Evolutionary conservation across 352 stramenopile genomes (phyloP).

Genomic region (Globisporangium canariense): DNA sequence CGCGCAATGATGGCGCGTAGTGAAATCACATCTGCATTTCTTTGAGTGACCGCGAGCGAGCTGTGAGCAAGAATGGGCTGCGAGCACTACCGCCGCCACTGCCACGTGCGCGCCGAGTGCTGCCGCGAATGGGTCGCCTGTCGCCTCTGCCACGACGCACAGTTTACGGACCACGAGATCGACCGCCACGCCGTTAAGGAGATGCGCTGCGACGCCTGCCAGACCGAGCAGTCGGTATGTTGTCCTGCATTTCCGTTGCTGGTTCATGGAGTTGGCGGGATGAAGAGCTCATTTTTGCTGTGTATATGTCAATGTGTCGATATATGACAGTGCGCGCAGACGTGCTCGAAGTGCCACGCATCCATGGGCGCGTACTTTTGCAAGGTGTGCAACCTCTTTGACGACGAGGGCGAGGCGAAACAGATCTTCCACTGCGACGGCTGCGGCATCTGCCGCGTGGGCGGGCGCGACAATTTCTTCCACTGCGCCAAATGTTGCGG

Average conservation of each 20-base stretch:
- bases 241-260: neutral
- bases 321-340: slow-evolving; percentile 38
- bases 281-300: neutral
- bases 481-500: slow-evolving; percentile 76
- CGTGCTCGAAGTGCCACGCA: slow-evolving; percentile 41
- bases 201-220: slow-evolving; percentile 67
- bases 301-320: slow-evolving; percentile 1
- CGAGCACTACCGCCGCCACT: slow-evolving; percentile 60
- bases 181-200: slow-evolving; percentile 69
- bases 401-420: slow-evolving; percentile 56
- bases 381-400: slow-evolving; percentile 68
- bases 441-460: slow-evolving; percentile 76
- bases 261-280: too few relatives aligned
- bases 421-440: slow-evolving; percentile 74
- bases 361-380: slow-evolving; percentile 69
- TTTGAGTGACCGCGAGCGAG: neutral
- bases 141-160: slow-evolving; percentile 65
- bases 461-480: slow-evolving; percentile 76
- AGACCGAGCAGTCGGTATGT: slow-evolving; percentile 56
- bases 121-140: slow-evolving; percentile 73
- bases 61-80: slow-evolving; percentile 22
- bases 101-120: slow-evolving; percentile 69
- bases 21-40: neutral
- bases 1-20: too few relatives aligned
- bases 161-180: slow-evolving; percentile 59